phyloP scores from a whole-genome alignment of 2,329 filamentous ascomycete species.

The Pestalotiopsis sp. region DNA sequence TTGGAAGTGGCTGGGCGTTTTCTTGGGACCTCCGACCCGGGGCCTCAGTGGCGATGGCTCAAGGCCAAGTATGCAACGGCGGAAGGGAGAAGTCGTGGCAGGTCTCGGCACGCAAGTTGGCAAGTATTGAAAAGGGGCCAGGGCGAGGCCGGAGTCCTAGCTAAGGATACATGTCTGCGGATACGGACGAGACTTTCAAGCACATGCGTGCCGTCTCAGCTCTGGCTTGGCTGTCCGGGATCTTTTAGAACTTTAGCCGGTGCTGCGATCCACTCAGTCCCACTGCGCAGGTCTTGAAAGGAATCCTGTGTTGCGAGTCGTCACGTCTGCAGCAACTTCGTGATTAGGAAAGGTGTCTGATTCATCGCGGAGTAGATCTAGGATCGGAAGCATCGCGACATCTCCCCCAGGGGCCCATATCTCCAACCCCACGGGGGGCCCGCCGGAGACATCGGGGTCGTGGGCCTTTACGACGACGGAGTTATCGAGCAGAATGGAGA shows the following conservation, averaged over 20 bases:
- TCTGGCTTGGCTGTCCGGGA: neutral
- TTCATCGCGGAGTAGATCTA: neutral
- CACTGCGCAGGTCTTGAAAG: neutral
- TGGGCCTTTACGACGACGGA: neutral
- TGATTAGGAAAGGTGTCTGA: neutral
- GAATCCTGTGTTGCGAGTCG: neutral
- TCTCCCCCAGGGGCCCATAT: neutral
- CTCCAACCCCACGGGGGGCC: neutral
- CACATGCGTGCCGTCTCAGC: neutral
- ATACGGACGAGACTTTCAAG: neutral
- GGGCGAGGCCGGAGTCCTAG: neutral
- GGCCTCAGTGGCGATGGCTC: neutral
- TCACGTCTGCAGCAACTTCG: neutral
- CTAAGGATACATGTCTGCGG: neutral
- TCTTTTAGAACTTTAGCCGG: neutral
- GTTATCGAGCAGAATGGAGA: neutral
- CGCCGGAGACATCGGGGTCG: neutral
- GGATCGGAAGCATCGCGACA: neutral
- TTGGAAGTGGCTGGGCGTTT: neutral
- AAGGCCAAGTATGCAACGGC: conserved; percentile 5
- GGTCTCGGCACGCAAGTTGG: conserved; percentile 1
- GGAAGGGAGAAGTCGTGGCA: neutral
- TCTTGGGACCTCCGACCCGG: neutral
- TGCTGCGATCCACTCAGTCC: neutral
- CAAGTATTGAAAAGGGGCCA: neutral